These are phyloP conservation scores for Tilletia caries DNA, from an alignment of 1,284 basidiomycete species.

Conservation along the genomic window DNA sequence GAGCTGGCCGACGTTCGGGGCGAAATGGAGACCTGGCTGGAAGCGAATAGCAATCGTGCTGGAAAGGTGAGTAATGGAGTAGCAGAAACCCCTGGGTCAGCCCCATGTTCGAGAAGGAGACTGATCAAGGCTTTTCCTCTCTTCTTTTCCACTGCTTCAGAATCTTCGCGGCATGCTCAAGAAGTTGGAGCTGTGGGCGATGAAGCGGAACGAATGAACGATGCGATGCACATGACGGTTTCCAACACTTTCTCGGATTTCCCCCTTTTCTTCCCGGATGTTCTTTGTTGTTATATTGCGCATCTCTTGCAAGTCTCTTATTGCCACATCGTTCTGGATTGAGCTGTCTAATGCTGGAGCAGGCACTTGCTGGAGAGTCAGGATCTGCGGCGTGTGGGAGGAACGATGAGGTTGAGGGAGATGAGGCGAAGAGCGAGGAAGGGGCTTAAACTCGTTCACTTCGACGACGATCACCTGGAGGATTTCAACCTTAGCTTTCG, in stretches of 20 bases:
- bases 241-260: too few relatives aligned
- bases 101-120: background rate
- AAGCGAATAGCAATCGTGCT: constrained; percentile 65
- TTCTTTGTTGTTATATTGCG: background rate
- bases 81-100: too few relatives aligned
- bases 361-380: too few relatives aligned
- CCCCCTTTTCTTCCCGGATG: too few relatives aligned
- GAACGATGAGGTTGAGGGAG: too few relatives aligned
- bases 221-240: too few relatives aligned
- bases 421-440: too few relatives aligned
- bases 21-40: constrained; percentile 85
- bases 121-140: background rate
- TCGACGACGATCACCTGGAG: background rate
- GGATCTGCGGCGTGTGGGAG: too few relatives aligned
- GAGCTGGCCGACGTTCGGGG: constrained; percentile 66
- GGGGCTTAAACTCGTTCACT: too few relatives aligned
- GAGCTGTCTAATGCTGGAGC: too few relatives aligned
- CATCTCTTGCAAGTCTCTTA: too few relatives aligned
- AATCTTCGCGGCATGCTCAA: constrained; percentile 48
- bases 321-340: too few relatives aligned
- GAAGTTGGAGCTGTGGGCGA: constrained; percentile 50
- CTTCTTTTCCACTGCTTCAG: constrained; percentile 6
- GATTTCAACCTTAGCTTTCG: background rate
- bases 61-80: constrained; percentile 60
- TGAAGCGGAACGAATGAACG: constrained; percentile 23